Evolutionary conservation across 768 basidiomycete genomes (phyloP), one percentile per base, ranked within the genome.

Genomic region (Suillus paluster): DNA sequence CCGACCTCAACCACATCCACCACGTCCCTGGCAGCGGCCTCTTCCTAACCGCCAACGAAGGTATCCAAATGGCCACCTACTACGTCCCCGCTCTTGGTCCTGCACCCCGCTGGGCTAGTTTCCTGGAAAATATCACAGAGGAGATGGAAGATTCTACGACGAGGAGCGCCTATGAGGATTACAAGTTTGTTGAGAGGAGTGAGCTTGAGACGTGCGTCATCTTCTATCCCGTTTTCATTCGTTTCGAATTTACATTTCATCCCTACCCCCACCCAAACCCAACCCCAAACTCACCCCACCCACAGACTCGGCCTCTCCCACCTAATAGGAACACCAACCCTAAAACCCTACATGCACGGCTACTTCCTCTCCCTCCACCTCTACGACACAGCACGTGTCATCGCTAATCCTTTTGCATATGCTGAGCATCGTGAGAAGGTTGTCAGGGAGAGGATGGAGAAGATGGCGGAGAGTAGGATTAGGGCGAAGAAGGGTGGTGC

Each of bases 291-390:
- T 30, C 17, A 30, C 48, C 19, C 41, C 38, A 60, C 53, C 57
- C 60, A 42, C 69, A 97, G 95, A 39, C 87, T 99, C 64, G 93
- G 95, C n/a, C 77, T 99, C 73, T 92, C 95, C 67, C 94, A 97
- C 73, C 92, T 99, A 68, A 80, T 97, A 66, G 97, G 97, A 56
- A 97, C 96, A 6, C 89, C 95, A 23, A 88, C 92, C 19, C 92
- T 99, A 82, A 97, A 97, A 76, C 97, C 97, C 5, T 99, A 99
- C 78, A 98, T 99, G 97, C 97, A 99, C 76, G 97, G 97, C 46
- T 99, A 96, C 86, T 99, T 99, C 80, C 77, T 98, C 64, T 93
- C 95, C 5, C 88, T 99, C 77, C 94, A 95, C 70, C 86, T 99
- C 6, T 99, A 99, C 79, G 94, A 96, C 68, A 91, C 96, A 56